These are phyloP conservation scores for Rhizopogon roseolus DNA, from an alignment of 768 basidiomycete species.

Conservation along the genomic window DNA sequence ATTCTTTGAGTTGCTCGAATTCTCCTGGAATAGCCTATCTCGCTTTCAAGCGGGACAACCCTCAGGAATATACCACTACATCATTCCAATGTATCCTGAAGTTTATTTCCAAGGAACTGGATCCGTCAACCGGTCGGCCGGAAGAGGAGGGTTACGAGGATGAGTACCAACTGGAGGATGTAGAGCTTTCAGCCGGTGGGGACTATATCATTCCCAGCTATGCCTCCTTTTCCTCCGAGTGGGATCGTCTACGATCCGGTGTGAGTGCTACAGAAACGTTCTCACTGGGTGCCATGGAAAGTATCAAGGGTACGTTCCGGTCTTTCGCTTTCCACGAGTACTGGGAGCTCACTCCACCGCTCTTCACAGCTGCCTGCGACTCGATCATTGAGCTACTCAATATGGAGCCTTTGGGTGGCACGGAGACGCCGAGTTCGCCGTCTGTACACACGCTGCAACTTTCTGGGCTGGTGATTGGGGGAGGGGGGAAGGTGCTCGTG, in stretches of 20 bases:
- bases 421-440: slow-evolving; percentile 72
- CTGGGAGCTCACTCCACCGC: slow-evolving; percentile 1
- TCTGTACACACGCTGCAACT: slow-evolving; percentile 94
- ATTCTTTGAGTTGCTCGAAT: slow-evolving; percentile 58
- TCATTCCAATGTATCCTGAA: slow-evolving; percentile 91
- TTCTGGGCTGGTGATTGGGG: slow-evolving; percentile 86
- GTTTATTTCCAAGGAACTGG: slow-evolving; percentile 95
- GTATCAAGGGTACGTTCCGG: slow-evolving; percentile 74
- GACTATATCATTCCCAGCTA: slow-evolving; percentile 98
- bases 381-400: slow-evolving; percentile 94
- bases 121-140: slow-evolving; percentile 91
- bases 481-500: slow-evolving; percentile 93
- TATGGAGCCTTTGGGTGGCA: slow-evolving; percentile 95
- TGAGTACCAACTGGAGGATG: slow-evolving; percentile 95
- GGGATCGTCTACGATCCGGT: slow-evolving; percentile 84
- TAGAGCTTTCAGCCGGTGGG: slow-evolving; percentile 86
- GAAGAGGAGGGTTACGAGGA: slow-evolving; percentile 99
- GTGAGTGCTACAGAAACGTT: slow-evolving; percentile 89
- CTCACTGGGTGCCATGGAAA: slow-evolving; percentile 86
- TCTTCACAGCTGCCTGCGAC: slow-evolving; percentile 79
- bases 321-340: slow-evolving; percentile 7
- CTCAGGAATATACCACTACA: slow-evolving; percentile 71
- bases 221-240: slow-evolving; percentile 86
- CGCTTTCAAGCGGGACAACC: slow-evolving; percentile 81
- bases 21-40: slow-evolving; percentile 91